phyloP scores from a whole-genome alignment of 2,329 filamentous ascomycete genomes.

The Chrysosphaeria jannelii region DNA sequence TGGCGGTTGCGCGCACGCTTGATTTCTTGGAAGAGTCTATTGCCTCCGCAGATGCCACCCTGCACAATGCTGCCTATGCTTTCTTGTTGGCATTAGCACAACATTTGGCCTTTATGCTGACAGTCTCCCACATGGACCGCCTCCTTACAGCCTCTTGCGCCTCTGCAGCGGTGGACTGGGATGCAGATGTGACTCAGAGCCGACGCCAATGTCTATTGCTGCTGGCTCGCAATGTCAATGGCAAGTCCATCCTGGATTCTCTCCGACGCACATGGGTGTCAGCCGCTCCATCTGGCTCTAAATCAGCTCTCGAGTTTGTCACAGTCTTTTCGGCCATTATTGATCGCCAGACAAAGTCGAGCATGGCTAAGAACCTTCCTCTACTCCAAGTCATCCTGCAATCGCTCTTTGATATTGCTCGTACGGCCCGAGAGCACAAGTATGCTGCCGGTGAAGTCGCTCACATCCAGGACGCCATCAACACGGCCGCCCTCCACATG shows the following conservation, averaged over 20 bases:
- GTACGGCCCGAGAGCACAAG: slow-evolving; percentile 15
- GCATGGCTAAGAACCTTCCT: slow-evolving; percentile 44
- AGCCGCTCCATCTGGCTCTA: slow-evolving; percentile 26
- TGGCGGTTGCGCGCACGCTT: slow-evolving; percentile 41
- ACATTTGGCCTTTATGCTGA: slow-evolving; percentile 71
- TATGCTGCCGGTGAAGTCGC: too few relatives aligned
- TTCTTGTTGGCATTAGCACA: slow-evolving; percentile 55
- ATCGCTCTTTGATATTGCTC: slow-evolving; percentile 31
- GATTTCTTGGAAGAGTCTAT: slow-evolving; percentile 38
- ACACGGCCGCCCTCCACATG: slow-evolving; percentile 56
- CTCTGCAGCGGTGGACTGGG: slow-evolving; percentile 30
- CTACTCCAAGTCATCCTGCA: slow-evolving; percentile 35
- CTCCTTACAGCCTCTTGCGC: slow-evolving; percentile 42
- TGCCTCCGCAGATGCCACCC: slow-evolving; percentile 2
- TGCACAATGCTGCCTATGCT: slow-evolving; percentile 60
- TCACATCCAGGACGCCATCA: slow-evolving; percentile 35
- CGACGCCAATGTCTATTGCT: slow-evolving; percentile 40
- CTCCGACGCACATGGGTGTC: slow-evolving; percentile 41
- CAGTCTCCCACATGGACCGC: slow-evolving; percentile 38
- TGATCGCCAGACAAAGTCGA: slow-evolving; percentile 47
- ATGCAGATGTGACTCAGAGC: slow-evolving; percentile 31
- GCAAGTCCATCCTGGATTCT: slow-evolving; percentile 44
- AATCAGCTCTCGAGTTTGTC: slow-evolving; percentile 39
- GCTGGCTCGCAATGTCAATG: slow-evolving; percentile 46
- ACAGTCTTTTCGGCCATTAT: slow-evolving; percentile 39